These are phyloP conservation scores for Leccinum griseonigrum DNA, from an alignment of 1,284 basidiomycete genomes.

Conservation along the genomic window DNA sequence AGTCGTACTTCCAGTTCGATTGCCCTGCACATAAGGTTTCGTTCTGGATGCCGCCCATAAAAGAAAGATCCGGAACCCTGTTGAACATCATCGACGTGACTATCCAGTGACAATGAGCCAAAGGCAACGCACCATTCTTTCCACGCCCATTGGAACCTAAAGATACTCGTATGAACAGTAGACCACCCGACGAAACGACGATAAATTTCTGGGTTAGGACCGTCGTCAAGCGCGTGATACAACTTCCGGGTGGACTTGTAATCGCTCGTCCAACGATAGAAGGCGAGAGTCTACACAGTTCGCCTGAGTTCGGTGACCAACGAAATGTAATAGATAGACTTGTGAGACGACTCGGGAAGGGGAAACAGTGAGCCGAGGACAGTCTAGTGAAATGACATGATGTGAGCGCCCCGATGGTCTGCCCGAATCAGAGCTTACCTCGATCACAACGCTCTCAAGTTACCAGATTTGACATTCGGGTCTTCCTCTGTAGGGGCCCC, in stretches of 20 bases:
- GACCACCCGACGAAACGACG: constrained; percentile 93
- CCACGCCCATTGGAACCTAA: constrained; percentile 99
- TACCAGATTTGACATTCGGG: constrained; percentile 67
- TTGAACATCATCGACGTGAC: constrained; percentile 1
- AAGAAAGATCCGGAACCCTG: constrained; percentile 85
- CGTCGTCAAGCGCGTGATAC: constrained; percentile 74
- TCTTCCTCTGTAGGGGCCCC: constrained; percentile 50
- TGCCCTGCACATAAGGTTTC: constrained; percentile 84
- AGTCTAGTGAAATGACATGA: constrained; percentile 42
- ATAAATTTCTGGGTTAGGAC: constrained; percentile 82
- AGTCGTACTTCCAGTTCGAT: constrained; percentile 90
- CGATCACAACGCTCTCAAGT: constrained; percentile 76
- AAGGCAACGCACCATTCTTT: constrained; percentile 83
- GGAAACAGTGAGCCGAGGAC: constrained; percentile 76
- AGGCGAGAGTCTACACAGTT: constrained; percentile 80
- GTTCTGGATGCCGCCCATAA: constrained; percentile 79
- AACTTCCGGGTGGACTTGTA: constrained; percentile 88
- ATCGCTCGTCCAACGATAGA: constrained; percentile 93
- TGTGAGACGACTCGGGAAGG: constrained; percentile 76
- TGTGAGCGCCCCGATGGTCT: neutral
- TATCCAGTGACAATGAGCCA: neutral
- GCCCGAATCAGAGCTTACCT: constrained; percentile 44
- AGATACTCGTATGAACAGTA: constrained; percentile 94
- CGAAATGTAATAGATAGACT: constrained; percentile 83
- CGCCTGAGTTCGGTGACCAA: constrained; percentile 80